Percentiles rank a stretch among this genome's conserved stretches.
phyloP scores from a whole-genome alignment of 2,329 filamentous ascomycete genomes.

The Fusarium sp. region DNA sequence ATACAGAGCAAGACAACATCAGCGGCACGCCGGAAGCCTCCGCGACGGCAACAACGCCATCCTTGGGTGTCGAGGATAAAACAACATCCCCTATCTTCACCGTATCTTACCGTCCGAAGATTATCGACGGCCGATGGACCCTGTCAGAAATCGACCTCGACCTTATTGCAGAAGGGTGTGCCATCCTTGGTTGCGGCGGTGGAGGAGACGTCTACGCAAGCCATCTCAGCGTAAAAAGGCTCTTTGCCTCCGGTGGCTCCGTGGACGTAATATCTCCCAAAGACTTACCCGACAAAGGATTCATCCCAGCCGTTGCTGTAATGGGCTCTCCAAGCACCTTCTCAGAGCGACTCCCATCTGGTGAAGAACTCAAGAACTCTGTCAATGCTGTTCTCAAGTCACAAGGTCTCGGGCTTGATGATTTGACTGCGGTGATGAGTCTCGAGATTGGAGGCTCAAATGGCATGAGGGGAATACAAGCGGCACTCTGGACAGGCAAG shows the following conservation, averaged over 20 bases:
- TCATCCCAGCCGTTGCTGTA: neutral
- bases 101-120: neutral
- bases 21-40: neutral
- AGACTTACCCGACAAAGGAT: neutral
- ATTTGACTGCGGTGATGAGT: constrained; percentile 13
- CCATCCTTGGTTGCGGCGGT: neutral
- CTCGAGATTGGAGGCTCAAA: constrained; percentile 31
- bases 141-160: neutral
- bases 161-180: neutral
- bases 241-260: neutral
- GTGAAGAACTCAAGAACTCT: constrained; percentile 19
- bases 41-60: neutral
- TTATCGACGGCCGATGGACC: neutral
- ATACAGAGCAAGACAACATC: neutral
- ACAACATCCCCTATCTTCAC: neutral
- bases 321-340: constrained; percentile 29
- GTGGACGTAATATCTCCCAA: neutral
- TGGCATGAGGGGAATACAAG: constrained; percentile 10
- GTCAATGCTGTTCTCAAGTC: constrained; percentile 4
- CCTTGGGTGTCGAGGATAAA: neutral
- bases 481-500: neutral
- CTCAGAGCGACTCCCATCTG: constrained; percentile 7
- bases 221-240: neutral
- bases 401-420: neutral
- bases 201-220: neutral